Evolutionary conservation across 192 early-diverging fungal genomes (phyloP).

Genomic region (Diversispora epigaea): DNA sequence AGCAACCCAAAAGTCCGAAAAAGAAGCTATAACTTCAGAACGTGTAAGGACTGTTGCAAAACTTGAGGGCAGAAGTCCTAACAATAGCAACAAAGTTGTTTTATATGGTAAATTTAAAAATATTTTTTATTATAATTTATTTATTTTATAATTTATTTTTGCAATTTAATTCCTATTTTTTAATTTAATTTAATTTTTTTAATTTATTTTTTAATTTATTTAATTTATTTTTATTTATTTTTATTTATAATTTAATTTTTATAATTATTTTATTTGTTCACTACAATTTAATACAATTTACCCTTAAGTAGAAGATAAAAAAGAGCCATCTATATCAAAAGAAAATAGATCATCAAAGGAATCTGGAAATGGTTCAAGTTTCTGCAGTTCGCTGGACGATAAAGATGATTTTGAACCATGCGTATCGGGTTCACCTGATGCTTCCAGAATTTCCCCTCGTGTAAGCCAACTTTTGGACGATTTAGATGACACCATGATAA

Average conservation of each 20-base stretch:
- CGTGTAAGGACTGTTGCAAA: conserved; percentile 16
- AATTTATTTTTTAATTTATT: background rate
- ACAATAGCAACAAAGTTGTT: background rate
- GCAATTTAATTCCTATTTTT: background rate
- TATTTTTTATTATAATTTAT: background rate
- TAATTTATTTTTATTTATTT: background rate
- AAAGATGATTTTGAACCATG: background rate
- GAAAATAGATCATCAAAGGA: conserved; percentile 29
- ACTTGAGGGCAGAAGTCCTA: background rate
- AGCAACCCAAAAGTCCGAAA: too few relatives aligned
- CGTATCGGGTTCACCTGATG: background rate
- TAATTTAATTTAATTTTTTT: too few relatives aligned
- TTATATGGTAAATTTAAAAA: background rate
- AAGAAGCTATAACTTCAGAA: background rate
- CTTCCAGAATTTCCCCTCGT: background rate
- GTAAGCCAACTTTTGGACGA: conserved; percentile 20
- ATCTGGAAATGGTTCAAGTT: conserved; percentile 24
- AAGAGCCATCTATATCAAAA: background rate
- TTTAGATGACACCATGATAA: conserved; percentile 7
- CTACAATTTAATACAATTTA: background rate
- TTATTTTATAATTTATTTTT: too few relatives aligned
- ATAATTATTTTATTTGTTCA: background rate
- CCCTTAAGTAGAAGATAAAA: background rate
- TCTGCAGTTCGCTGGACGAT: conserved; percentile 20
- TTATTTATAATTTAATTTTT: background rate